Evolutionary conservation across 805 yeast species (phyloP), one percentile per base, ranked within the genome.

Genomic region (Ogataea polymorpha): DNA sequence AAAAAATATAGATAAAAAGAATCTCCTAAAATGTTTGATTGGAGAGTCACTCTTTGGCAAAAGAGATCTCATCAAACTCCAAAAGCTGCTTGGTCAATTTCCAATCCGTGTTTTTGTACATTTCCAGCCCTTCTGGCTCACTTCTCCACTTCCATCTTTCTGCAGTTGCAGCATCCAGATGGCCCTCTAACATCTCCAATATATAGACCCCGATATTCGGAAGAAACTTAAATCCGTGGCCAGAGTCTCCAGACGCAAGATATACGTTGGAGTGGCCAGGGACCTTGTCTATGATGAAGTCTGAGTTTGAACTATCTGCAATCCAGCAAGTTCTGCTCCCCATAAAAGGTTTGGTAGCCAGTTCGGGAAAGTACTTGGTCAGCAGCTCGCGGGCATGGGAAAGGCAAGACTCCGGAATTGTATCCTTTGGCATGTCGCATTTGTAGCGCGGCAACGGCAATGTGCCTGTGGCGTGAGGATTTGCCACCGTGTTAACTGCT

Each of bases 211-310:
- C 77, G 36, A 72, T 67, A 23, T 58, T 66, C 11, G 78, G 78
- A 32, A 72, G 48, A 34, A 68, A 68, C 52, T 72, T 72, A 54
- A 66, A 72, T 4, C 64, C 74, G 51, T 72, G 77, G 7, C 76
- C 74, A 3, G 75, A 65, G 48, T 72, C 77, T 15, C 78, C 78
- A 8, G 71, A 57, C 0, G 74, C 75, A 8, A 72, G 66, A 40
- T 46, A 62, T 1, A 71, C 58, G 20, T 62, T 63, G 1, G 39
- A 27, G 14, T 48, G 44, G 1, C 48, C 49, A 2, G 76, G 77
- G 16, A 66, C 58, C 21, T 48, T 46, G 43, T 70, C 72, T 16
- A 72, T 63, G 10, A 72, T 49, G 39, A 70, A 71, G 43, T 71
- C 62, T 6, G 67, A 56, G 37, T 65, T 63, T 6, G 66, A 46